Percentiles rank a stretch among this genome's conserved stretches.
Conservation (phyloP, 2,329 filamentous ascomycete species). For the Xylariaceae sp. region DNA sequence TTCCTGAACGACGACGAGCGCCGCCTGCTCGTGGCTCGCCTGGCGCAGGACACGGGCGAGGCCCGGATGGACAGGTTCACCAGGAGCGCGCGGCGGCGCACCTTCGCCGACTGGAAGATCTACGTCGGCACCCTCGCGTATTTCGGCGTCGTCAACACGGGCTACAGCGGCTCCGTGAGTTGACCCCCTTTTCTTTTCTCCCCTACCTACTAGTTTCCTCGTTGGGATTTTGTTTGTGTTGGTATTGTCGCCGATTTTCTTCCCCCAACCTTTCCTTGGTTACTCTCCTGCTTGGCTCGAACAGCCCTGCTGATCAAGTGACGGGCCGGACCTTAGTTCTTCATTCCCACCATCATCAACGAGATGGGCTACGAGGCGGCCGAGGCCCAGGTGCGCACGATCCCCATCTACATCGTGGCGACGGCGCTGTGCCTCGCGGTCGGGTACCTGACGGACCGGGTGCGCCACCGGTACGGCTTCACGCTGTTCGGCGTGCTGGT, state of each 20-base stretch:
- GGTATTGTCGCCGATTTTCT: no score
- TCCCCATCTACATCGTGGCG: constrained; percentile 30
- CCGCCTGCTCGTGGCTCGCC: constrained; percentile 24
- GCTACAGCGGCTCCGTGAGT: constrained; percentile 29
- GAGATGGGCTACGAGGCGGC: constrained; percentile 28
- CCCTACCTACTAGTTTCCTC: no score
- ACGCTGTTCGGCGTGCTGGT: constrained; percentile 41
- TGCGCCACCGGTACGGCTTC: constrained; percentile 46
- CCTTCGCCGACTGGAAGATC: constrained; percentile 16
- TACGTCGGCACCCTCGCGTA: constrained; percentile 4
- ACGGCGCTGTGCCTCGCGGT: constrained; percentile 21
- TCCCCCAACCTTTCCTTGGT: no score
- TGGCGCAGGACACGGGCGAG: constrained; percentile 34
- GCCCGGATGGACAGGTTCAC: constrained; percentile 46
- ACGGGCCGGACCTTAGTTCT: constrained; percentile 14
- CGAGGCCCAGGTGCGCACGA: constrained; percentile 27
- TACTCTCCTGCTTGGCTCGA: no score
- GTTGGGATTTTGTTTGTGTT: no score
- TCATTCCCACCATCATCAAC: constrained; percentile 31
- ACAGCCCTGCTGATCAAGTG: no score
- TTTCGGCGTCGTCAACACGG: constrained; percentile 34
- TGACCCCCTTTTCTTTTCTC: no score
- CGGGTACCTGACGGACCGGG: constrained; percentile 40
- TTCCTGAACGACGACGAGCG: constrained; percentile 40
- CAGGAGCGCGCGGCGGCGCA: constrained; percentile 35